Base-by-base conservation (phyloP, 805 yeast genomes). In the Scheffersomyces spartinae region DNA sequence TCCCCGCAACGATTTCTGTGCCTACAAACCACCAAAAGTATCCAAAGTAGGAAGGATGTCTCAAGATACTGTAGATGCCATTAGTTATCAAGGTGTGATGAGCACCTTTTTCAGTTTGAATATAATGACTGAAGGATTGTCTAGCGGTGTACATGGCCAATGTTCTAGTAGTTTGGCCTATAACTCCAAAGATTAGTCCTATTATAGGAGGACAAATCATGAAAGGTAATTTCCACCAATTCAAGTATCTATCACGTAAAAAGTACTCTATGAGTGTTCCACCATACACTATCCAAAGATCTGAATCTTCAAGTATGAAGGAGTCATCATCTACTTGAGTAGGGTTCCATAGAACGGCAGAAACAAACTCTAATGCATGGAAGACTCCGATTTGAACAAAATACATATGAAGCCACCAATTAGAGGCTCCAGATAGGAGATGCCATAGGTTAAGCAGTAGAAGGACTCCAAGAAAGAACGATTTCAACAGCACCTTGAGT, bases 1-100 rank as follows among this genome's bases (percentile, higher is more conserved):
- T 21, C 13, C 11, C 7, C 7, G 9, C 7, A 14, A 21, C 13
- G 9, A 21, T 6, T n/a, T 21, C 16, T 21, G 13, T 9, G 6
- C 96, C 96, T 3, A 86, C 36, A 9, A 93, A 88, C 96, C 97
- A 91, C 71, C 84, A 74, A 43, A 74, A 86, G 47, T 80, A 91
- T 1, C 96, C 98, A 20, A 74, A 66, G 50, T 91, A 91, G 24
- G 93, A 76, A 5, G 98, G 98, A 47, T 91, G 98, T 33, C 98
- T 63, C 9, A 70, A 52, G 14, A 51, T 35, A 2, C 60, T 30
- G 48, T 88, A 91, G 3, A 88, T 55, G 0, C 96, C 97, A 7
- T 50, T 37, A 0, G 83, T 82, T 8, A 91, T 76, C 21, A 91
- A 58, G 7, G 37, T 51, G 46, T 91, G 98, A 27, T 66, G 66